Base-by-base conservation (phyloP, 768 basidiomycete genomes). In the Boletus reticuloceps region DNA sequence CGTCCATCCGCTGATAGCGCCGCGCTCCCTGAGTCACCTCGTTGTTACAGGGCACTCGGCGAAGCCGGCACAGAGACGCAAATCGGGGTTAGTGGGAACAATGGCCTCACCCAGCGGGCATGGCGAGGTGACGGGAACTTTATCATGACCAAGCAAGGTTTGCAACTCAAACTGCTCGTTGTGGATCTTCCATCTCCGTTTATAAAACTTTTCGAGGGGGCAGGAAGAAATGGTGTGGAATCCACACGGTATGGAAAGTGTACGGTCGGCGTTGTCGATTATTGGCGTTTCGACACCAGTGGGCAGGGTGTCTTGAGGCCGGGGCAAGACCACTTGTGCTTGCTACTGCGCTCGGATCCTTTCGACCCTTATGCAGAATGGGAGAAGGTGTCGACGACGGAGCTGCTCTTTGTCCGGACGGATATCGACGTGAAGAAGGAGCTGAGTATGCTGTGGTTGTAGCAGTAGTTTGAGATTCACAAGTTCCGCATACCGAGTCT, bases 21-120 rank as follows among this genome's bases (percentile, higher is more conserved):
- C 8, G 70, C 70, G 5, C 58, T 69, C 5, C 69, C 70, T 5
- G 68, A 68, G n/a, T 72, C 70, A 11, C 70, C 69, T 39, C 57
- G 58, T 44, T 61, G 70, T 19, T 72, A 68, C 59, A 65, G 32
- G 47, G n/a, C 58, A 14, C 61, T 71, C n/a, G 40, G 58, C 8
- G 40, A 47, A 20, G 40, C 51, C 37, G 20, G 22, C 20, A 7
- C 29, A 5, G 38, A 17, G 2, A 20, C 19, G 11, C 25, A 36
- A 16, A 49, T 48, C 13, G 19, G 34, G 13, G 31, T 22, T 12
- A 37, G 31, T 8, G 27, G 37, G n/a, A 43, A 42, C 14, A 34
- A 37, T 10, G 41, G 32, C 14, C 29, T 37, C 16, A 1, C 13
- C 19, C 48, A 43, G 20, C 55, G 50, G 17, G 58, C 45, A 13